Percentiles rank a stretch among this genome's conserved stretches.
phyloP scores from a whole-genome alignment of 1,284 basidiomycete genomes.

The Rhodotorula sp. region DNA sequence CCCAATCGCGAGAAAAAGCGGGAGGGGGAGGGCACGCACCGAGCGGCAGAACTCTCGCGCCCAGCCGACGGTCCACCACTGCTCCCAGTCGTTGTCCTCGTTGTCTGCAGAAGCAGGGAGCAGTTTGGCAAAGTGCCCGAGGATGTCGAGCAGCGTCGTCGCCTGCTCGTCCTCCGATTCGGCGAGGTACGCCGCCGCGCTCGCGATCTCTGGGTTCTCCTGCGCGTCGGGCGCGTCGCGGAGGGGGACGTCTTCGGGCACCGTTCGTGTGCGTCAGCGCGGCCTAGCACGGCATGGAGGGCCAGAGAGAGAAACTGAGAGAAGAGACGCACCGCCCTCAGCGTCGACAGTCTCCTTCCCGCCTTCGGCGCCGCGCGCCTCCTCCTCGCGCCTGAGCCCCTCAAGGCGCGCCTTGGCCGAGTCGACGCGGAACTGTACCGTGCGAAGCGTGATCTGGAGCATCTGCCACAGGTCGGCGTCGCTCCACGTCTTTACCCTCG shows the following conservation, averaged over 20 bases:
- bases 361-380: slow-evolving; percentile 21
- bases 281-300: too few species aligned
- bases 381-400: slow-evolving; percentile 74
- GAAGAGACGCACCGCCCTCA: slow-evolving; percentile 24
- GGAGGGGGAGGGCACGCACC: slow-evolving; percentile 56
- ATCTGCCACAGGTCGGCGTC: slow-evolving; percentile 77
- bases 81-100: slow-evolving; percentile 68
- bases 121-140: slow-evolving; percentile 60
- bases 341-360: slow-evolving; percentile 15
- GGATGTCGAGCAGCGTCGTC: slow-evolving; percentile 68
- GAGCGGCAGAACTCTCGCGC: slow-evolving; percentile 77
- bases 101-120: slow-evolving; percentile 55
- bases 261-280: too few species aligned
- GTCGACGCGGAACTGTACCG: slow-evolving; percentile 80
- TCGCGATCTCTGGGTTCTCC: slow-evolving; percentile 54
- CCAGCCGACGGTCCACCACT: slow-evolving; percentile 84
- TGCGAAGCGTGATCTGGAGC: slow-evolving; percentile 76
- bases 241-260: slow-evolving; percentile 64
- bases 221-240: slow-evolving; percentile 56
- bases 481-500: slow-evolving; percentile 53
- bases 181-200: slow-evolving; percentile 62
- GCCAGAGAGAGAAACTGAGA: too few species aligned
- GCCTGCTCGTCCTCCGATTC: slow-evolving; percentile 69
- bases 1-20: background rate
- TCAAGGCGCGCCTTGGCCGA: slow-evolving; percentile 72